Evolutionary conservation across 169 alveolate genomes (phyloP).

Genomic region (Cryptosporidium ubiquitum): DNA sequence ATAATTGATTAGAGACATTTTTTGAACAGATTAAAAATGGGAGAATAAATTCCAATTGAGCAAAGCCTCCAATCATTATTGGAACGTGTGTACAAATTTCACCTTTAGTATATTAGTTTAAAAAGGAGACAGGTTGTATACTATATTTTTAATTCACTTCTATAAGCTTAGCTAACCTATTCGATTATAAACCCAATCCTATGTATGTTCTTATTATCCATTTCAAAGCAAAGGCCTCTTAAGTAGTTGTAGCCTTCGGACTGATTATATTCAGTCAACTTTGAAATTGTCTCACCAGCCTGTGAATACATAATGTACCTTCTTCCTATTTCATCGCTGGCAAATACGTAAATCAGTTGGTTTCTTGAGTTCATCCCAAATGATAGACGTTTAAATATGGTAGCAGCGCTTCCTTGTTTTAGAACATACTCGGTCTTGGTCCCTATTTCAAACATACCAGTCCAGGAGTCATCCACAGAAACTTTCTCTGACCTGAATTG

Average conservation of each 20-base stretch:
- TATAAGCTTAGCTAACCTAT: slow-evolving; percentile 4
- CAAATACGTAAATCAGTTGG: slow-evolving; percentile 12
- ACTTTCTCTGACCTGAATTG: slow-evolving; percentile 24
- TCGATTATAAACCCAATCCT: slow-evolving; percentile 65
- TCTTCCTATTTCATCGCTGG: slow-evolving; percentile 52
- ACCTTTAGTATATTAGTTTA: not conserved
- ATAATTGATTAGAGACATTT: not conserved
- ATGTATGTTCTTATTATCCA: slow-evolving; percentile 25
- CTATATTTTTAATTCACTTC: slow-evolving; percentile 1
- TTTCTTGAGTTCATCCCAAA: slow-evolving; percentile 15
- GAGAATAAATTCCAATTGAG: not conserved
- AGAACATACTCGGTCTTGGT: slow-evolving; percentile 4
- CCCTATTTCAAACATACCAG: slow-evolving; percentile 48
- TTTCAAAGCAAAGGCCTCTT: slow-evolving; percentile 55
- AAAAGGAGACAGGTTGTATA: not conserved
- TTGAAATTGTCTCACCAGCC: not conserved
- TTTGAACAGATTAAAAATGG: too few relatives aligned
- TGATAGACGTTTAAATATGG: slow-evolving; percentile 25
- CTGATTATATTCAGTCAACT: slow-evolving; percentile 43
- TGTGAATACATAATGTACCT: slow-evolving; percentile 18
- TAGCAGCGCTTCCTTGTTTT: slow-evolving; percentile 12
- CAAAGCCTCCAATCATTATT: too few relatives aligned
- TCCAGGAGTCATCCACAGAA: slow-evolving; percentile 51
- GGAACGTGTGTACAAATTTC: not conserved
- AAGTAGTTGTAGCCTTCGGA: slow-evolving; percentile 20